phyloP scores from a whole-genome alignment of 2,329 filamentous ascomycete genomes.

The Fusarium sp. region DNA sequence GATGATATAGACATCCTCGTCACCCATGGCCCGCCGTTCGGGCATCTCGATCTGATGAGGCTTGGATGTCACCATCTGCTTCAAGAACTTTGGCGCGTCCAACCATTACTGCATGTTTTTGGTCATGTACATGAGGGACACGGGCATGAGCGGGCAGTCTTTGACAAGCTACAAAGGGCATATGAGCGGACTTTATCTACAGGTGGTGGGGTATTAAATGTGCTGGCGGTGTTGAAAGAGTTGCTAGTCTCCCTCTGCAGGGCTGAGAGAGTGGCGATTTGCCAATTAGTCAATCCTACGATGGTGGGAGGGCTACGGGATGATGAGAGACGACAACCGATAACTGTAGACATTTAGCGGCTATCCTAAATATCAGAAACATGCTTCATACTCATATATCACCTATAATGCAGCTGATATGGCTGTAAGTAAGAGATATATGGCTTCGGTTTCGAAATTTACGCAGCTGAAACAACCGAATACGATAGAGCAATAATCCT shows the following conservation, averaged over 20 bases:
- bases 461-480: neutral
- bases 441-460: too few species aligned
- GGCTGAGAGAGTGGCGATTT: slow-evolving; percentile 6
- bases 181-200: slow-evolving; percentile 31
- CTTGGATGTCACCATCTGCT: slow-evolving; percentile 53
- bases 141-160: slow-evolving; percentile 50
- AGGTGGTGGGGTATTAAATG: slow-evolving; percentile 4
- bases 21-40: slow-evolving; percentile 55
- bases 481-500: slow-evolving; percentile 1
- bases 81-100: slow-evolving; percentile 64
- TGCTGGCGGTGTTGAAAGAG: slow-evolving; percentile 11
- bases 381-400: neutral
- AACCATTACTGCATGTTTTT: slow-evolving; percentile 72
- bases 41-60: slow-evolving; percentile 53
- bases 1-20: slow-evolving; percentile 53
- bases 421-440: too few species aligned
- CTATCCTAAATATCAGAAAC: too few species aligned
- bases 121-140: slow-evolving; percentile 74
- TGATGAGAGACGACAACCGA: slow-evolving; percentile 7
- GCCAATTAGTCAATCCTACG: slow-evolving; percentile 22
- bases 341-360: slow-evolving; percentile 2
- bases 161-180: slow-evolving; percentile 48
- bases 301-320: slow-evolving; percentile 22
- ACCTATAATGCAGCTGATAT: neutral
- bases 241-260: slow-evolving; percentile 6